Base-by-base conservation (phyloP, 2,329 filamentous ascomycete species). In the Aspergillus neoniger region DNA sequence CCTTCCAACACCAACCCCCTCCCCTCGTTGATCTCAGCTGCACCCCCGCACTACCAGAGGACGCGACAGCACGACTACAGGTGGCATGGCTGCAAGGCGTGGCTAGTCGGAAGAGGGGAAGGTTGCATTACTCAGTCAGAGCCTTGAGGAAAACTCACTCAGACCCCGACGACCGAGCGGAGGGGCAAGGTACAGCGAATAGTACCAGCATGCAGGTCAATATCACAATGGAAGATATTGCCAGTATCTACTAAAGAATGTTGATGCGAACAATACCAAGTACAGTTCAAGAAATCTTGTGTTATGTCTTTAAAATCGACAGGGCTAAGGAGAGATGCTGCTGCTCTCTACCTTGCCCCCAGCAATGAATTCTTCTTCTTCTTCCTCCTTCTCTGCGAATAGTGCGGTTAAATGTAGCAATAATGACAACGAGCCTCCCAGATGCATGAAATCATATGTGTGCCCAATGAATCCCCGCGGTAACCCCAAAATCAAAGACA, bases 391-490 rank as follows among this genome's bases (percentile, higher is more conserved):
- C 39, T 32, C 28, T 21, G 28, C 39, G 12, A 25, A 55, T 30
- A 44, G 30, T 14, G 32, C 12, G 32, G 32, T 47, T 36, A 6
- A 21, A 55, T 51, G 47, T 52, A 59, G 62, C 61, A 44, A 30
- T 58, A 63, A 62, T 52, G 60, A 65, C 65, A 69, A 68, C 69
- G 57, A 69, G 56, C 73, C 73, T 71, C 73, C 72, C 71, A 73
- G 69, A 75, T 75, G 73, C 73, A 72, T 72, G 67, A 69, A 68
- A 66, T 67, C 59, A 70, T 36, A 36, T 66, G 65, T 66, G 66
- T 66, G 67, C 65, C 61, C 65, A 69, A 62, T 64, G 65, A 65
- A 72, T 59, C 69, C 68, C 65, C 67, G 66, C 54, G 58, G 66
- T 57, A 59, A 62, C 68, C 64, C 51, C 44, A 60, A 59, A 56